Evolutionary conservation across 2,329 filamentous ascomycete species (phyloP).

Genomic region (Epichloe gansuensis): DNA sequence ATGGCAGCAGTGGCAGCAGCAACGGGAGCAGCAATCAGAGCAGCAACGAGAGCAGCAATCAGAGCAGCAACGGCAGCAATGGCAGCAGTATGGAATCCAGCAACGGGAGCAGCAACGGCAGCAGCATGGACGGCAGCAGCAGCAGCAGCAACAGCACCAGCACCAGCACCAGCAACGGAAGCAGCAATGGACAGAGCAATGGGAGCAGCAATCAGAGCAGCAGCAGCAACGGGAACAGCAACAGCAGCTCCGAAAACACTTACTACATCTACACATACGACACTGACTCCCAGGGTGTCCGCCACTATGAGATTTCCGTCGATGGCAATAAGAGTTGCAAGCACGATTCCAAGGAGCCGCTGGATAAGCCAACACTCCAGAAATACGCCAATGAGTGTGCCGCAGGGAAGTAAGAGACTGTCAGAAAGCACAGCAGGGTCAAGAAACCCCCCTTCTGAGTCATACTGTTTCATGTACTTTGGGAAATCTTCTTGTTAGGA

Average conservation of each 20-base stretch:
- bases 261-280: conserved; percentile 1
- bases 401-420: background rate
- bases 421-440: too few relatives aligned
- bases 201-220: too few relatives aligned
- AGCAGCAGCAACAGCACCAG: background rate
- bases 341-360: background rate
- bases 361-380: background rate
- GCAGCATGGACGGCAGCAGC: too few relatives aligned
- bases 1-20: background rate
- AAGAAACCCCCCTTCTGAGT: too few relatives aligned
- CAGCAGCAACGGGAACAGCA: background rate
- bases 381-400: background rate
- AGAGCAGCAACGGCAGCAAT: background rate
- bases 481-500: too few relatives aligned
- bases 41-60: too few relatives aligned
- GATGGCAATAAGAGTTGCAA: background rate
- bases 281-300: background rate
- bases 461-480: too few relatives aligned
- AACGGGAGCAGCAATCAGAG: too few relatives aligned
- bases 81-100: background rate
- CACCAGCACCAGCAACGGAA: background rate
- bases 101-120: too few relatives aligned
- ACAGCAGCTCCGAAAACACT: background rate
- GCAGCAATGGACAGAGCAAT: too few relatives aligned
- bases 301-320: background rate